Evolutionary conservation across 129 eudicot species (phyloP), one percentile per base, ranked within the genome.

Genomic region (Pittosporum tobira): DNA sequence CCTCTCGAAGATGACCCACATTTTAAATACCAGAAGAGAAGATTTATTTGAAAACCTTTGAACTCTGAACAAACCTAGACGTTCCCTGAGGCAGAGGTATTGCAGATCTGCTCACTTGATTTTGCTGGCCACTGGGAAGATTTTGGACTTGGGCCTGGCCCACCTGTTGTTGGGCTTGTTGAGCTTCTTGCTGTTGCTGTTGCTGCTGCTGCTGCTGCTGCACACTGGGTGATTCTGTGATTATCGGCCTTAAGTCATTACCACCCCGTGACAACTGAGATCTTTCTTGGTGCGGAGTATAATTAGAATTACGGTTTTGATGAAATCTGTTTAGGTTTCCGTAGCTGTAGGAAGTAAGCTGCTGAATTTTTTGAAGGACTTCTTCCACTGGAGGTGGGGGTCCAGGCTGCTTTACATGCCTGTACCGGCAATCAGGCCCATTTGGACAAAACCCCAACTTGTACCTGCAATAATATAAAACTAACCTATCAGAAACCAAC

Each of bases 321-420:
- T 58, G 84, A 59, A 78, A 84, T 69, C 94, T 77, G 65, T 80
- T 82, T 21, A 93, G 67, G 71, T 69, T 73, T 20, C 84, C 88
- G 69, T 83, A 75, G 40, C 64, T 81, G 77, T 80, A 83, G 34
- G 98, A 83, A 57, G 84, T 81, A 66, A 83, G 50, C 30, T 85
- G 95, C 68, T 91, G 95, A 83, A 91, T 86, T 81, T 86, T 91
- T 68, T 91, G 95, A 65, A 91, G 95, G 53, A 91, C 94, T 83
- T 91, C 98, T 73, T 80, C 94, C 66, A 91, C 90, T 12, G 98
- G 90, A 63, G 98, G 98, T 28, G 96, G 98, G 26, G 98, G 98
- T 63, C 94, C 98, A 19, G 95, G 95, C 55, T 80, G 73, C 75
- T 91, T 91, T 28, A 95, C 98, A 67, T 91, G 98, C 72, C 98